phyloP scores from a whole-genome alignment of 2,329 filamentous ascomycete genomes.

The Geosmithia morbida region DNA sequence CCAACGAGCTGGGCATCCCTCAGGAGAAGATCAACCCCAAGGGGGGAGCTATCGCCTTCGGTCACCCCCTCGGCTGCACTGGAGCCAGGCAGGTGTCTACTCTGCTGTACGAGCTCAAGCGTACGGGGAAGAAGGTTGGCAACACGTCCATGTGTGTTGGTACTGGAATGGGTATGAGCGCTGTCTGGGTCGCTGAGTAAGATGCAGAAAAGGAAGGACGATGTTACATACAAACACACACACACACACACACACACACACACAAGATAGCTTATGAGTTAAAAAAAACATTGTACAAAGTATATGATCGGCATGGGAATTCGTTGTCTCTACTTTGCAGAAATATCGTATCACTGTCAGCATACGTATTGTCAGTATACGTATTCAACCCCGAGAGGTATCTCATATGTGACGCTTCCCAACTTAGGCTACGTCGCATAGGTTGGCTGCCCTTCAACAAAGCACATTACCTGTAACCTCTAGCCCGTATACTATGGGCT shows the following conservation, averaged over 20 bases:
- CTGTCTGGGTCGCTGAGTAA: constrained; percentile 90
- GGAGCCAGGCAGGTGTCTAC: constrained; percentile 90
- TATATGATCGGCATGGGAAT: too few species aligned
- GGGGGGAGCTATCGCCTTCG: constrained; percentile 91
- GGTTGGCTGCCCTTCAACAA: too few species aligned
- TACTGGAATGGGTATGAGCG: constrained; percentile 96
- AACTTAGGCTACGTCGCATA: too few species aligned
- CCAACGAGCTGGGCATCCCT: constrained; percentile 73
- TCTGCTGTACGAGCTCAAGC: constrained; percentile 74
- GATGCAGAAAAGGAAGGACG: not conserved
- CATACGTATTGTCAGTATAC: too few species aligned
- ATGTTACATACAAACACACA: not conserved
- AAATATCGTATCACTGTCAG: too few species aligned
- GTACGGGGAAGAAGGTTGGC: constrained; percentile 73
- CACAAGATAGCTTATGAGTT: not conserved
- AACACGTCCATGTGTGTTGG: constrained; percentile 95
- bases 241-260: not conserved
- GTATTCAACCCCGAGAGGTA: too few species aligned
- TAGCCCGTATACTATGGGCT: too few species aligned
- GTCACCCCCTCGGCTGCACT: constrained; percentile 88
- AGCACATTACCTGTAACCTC: too few species aligned
- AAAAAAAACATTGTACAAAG: too few species aligned
- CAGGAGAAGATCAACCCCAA: constrained; percentile 90
- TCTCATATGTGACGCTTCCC: too few species aligned
- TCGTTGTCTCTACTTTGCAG: too few species aligned